A percentile compares a stretch with the other conserved stretches of the same genome.
phyloP scores from a whole-genome alignment of 2,329 filamentous ascomycete species.

The Xylariales sp. region DNA sequence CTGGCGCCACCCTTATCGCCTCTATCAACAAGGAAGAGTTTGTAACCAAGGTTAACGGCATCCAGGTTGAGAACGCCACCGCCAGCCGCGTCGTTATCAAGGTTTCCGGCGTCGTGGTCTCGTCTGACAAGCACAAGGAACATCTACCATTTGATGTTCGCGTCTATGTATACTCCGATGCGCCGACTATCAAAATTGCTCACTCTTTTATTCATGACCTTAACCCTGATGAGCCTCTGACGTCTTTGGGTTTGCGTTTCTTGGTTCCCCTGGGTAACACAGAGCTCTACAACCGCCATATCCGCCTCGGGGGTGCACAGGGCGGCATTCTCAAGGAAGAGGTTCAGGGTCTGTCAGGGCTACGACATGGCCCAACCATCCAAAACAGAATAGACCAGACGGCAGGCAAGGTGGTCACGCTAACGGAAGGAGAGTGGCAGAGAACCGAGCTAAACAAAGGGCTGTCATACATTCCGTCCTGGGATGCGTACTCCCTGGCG shows the following conservation, averaged over 20 bases:
- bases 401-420: conserved; percentile 39
- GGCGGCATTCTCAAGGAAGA: conserved; percentile 54
- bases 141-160: conserved; percentile 53
- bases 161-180: conserved; percentile 56
- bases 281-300: conserved; percentile 54
- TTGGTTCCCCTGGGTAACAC: conserved; percentile 49
- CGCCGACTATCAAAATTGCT: conserved; percentile 48
- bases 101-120: conserved; percentile 30
- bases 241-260: conserved; percentile 50
- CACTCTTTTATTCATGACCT: conserved; percentile 55
- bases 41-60: conserved; percentile 42
- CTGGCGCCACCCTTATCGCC: conserved; percentile 34
- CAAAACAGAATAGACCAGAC: too few relatives aligned
- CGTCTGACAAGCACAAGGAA: conserved; percentile 29
- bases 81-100: conserved; percentile 39
- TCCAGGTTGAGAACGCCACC: conserved; percentile 46
- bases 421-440: conserved; percentile 45
- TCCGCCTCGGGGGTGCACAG: conserved; percentile 50
- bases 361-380: conserved; percentile 54
- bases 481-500: conserved; percentile 52
- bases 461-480: conserved; percentile 53
- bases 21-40: conserved; percentile 34
- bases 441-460: conserved; percentile 36
- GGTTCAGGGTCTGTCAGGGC: conserved; percentile 55
- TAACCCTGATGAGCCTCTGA: conserved; percentile 45